These are phyloP conservation scores for Phoenix roebelenii DNA, from an alignment of 176 grass and related monocot species.

Conservation along the genomic window DNA sequence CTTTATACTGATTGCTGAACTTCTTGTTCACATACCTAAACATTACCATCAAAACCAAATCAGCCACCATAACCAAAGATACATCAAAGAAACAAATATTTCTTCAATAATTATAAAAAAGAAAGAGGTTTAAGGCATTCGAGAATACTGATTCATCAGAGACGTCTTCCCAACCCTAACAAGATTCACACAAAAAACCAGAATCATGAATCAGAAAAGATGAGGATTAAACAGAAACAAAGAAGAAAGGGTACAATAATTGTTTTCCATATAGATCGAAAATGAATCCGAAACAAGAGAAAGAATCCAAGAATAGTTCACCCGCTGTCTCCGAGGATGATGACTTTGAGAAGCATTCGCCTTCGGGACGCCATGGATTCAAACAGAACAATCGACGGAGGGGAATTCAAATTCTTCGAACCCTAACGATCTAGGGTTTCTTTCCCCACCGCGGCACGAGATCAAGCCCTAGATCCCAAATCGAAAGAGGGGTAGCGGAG, in stretches of 20 bases:
- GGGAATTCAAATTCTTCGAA: not conserved
- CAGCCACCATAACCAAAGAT: no score
- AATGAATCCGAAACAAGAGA: no score
- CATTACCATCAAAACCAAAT: not conserved
- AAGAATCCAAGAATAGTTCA: not conserved
- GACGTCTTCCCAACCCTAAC: slow-evolving; percentile 17
- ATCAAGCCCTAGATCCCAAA: no score
- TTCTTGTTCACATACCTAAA: slow-evolving; percentile 9
- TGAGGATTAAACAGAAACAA: no score
- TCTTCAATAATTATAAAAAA: no score
- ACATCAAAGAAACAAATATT: no score
- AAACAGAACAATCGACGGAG: not conserved
- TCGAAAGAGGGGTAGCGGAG: no score
- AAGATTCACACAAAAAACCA: not conserved
- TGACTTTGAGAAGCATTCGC: slow-evolving; percentile 8
- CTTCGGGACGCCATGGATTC: slow-evolving; percentile 7
- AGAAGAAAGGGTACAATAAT: no score
- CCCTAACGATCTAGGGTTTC: no score
- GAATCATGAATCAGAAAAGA: no score
- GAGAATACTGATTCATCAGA: slow-evolving; percentile 13
- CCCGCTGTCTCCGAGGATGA: slow-evolving; percentile 17
- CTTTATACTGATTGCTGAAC: slow-evolving; percentile 13
- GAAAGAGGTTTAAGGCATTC: not conserved
- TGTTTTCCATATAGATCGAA: no score
- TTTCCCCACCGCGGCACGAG: no score